Evolutionary conservation across 495 filamentous ascomycete species (phyloP).

Genomic region (Astrothelium macrocarpum): DNA sequence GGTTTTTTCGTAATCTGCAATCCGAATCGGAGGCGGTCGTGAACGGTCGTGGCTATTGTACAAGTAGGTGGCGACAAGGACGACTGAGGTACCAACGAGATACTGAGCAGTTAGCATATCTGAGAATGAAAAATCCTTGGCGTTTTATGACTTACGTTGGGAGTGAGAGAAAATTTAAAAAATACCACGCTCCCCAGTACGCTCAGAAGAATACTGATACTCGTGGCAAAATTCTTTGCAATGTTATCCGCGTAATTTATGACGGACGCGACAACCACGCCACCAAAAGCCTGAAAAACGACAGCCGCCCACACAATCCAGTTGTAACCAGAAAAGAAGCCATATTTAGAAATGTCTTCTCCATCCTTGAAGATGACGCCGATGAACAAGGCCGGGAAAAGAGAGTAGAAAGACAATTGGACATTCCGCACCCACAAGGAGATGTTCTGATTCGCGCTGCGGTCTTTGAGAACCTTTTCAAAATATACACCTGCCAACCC

Average conservation of each 20-base stretch:
- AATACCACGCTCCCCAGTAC: slow-evolving; percentile 75
- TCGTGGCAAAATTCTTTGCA: slow-evolving; percentile 84
- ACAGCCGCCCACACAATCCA: slow-evolving; percentile 82
- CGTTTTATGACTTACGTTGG: slow-evolving; percentile 46
- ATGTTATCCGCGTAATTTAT: slow-evolving; percentile 84
- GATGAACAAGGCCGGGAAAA: slow-evolving; percentile 69
- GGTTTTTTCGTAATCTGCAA: slow-evolving; percentile 68
- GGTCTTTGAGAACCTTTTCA: slow-evolving; percentile 88
- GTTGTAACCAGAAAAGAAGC: slow-evolving; percentile 92
- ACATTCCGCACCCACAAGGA: slow-evolving; percentile 91
- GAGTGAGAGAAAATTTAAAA: slow-evolving; percentile 67
- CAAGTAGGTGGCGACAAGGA: slow-evolving; percentile 72
- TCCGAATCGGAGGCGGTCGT: slow-evolving; percentile 58
- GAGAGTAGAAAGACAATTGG: slow-evolving; percentile 83
- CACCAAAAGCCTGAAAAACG: slow-evolving; percentile 69
- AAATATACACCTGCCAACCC: slow-evolving; percentile 85
- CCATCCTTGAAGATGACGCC: slow-evolving; percentile 84
- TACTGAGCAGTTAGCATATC: slow-evolving; percentile 48
- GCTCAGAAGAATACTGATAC: slow-evolving; percentile 77
- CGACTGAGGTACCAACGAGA: slow-evolving; percentile 63
- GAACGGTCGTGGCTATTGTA: slow-evolving; percentile 47
- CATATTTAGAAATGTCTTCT: slow-evolving; percentile 65
- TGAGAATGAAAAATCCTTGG: neutral
- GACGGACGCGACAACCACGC: slow-evolving; percentile 71
- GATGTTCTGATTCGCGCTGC: slow-evolving; percentile 39